A percentile compares a stretch with the other conserved stretches of the same genome.
Conservation (phyloP, 108 stramenopile genomes). For the Fistulifera pelliculosa region DNA sequence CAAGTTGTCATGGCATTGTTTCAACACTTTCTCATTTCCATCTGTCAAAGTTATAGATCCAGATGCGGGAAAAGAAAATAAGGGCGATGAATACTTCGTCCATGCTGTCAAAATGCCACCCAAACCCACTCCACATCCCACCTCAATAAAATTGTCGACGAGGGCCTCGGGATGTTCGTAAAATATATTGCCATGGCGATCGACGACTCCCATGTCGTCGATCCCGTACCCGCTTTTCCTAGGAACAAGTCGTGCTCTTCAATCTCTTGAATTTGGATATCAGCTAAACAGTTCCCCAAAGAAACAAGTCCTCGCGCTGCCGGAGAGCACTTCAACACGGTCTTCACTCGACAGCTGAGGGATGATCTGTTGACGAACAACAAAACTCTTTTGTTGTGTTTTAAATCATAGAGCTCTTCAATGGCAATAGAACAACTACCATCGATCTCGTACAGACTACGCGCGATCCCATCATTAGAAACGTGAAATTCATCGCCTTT, state of each 20-base stretch:
- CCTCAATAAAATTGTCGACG: conserved; percentile 39
- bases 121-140: conserved; percentile 48
- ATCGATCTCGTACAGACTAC: conserved; percentile 31
- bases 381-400: conserved; percentile 30
- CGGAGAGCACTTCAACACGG: background rate
- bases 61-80: background rate
- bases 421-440: conserved; percentile 5
- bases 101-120: conserved; percentile 27
- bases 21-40: conserved; percentile 31
- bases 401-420: conserved; percentile 46
- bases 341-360: background rate
- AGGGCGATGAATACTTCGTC: background rate
- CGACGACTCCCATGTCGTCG: conserved; percentile 56
- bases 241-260: conserved; percentile 12
- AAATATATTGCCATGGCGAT: conserved; percentile 51
- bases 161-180: conserved; percentile 23
- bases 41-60: conserved; percentile 47
- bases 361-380: conserved; percentile 11
- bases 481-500: conserved; percentile 44
- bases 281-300: background rate
- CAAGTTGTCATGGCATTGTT: conserved; percentile 36
- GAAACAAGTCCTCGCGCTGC: background rate
- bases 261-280: conserved; percentile 48
- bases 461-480: conserved; percentile 37
- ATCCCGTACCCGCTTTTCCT: conserved; percentile 38